Evolutionary conservation across 768 basidiomycete species (phyloP).

Genomic region (Agaricus bisporus): DNA sequence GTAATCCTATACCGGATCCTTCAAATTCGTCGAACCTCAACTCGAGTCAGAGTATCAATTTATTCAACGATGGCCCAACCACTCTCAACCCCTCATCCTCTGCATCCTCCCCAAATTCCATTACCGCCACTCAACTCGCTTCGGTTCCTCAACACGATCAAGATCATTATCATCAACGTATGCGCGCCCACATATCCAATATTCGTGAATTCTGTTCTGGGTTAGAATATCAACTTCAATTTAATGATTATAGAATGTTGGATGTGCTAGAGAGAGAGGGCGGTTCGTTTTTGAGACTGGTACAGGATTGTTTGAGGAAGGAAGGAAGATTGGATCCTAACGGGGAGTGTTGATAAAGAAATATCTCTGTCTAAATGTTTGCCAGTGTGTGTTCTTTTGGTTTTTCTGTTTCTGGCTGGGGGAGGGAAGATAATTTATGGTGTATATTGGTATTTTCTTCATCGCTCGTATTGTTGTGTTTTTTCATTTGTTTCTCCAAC

Average conservation of each 20-base stretch:
- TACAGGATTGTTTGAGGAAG: conserved; percentile 32
- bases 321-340: conserved; percentile 27
- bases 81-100: not conserved
- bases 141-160: conserved; percentile 10
- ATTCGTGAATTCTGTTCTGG: conserved; percentile 40
- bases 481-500: no score
- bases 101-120: conserved; percentile 2
- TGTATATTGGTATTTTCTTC: no score
- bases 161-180: conserved; percentile 27
- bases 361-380: not conserved
- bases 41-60: no score
- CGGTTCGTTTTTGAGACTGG: conserved; percentile 30
- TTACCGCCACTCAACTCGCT: conserved; percentile 11
- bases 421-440: no score
- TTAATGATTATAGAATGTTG: conserved; percentile 37
- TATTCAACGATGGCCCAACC: not conserved
- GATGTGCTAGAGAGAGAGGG: conserved; percentile 36
- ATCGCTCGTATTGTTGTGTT: no score
- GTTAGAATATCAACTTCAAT: conserved; percentile 40
- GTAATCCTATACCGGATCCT: not conserved
- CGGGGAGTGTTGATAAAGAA: not conserved
- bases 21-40: not conserved
- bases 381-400: not conserved
- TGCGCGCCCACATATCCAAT: conserved; percentile 35
- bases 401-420: no score